A percentile compares a stretch with the other conserved stretches of the same genome.
These are phyloP conservation scores for Glycine soja DNA, from an alignment of 306 rosid species.

Conservation along the genomic window DNA sequence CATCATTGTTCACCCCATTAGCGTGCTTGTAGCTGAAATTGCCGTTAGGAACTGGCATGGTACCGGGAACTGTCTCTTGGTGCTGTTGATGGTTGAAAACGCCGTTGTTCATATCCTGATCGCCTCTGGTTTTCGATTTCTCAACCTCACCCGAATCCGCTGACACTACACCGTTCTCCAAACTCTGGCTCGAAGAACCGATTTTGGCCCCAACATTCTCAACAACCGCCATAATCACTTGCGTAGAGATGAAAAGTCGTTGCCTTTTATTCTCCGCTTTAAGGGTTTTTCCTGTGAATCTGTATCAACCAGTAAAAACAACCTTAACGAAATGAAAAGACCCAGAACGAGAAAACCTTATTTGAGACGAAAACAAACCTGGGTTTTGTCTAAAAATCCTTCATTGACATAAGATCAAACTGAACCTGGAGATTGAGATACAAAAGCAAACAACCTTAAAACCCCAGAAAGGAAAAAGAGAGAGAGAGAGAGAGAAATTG, in stretches of 20 bases:
- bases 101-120: conserved; percentile 57
- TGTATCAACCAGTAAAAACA: neutral
- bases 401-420: conserved; percentile 54
- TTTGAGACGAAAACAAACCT: conserved; percentile 50
- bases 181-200: conserved; percentile 58
- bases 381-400: conserved; percentile 54
- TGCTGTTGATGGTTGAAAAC: conserved; percentile 45
- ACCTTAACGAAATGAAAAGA: neutral
- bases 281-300: conserved; percentile 46
- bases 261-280: conserved; percentile 8
- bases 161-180: conserved; percentile 63
- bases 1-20: conserved; percentile 62
- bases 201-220: conserved; percentile 74
- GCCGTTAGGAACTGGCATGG: conserved; percentile 54
- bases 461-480: too few species aligned
- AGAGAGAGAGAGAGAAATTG: conserved; percentile 23
- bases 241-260: conserved; percentile 40
- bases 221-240: conserved; percentile 82
- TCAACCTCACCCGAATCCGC: conserved; percentile 66
- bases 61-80: conserved; percentile 53
- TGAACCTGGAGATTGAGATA: conserved; percentile 54
- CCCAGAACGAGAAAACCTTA: conserved; percentile 6
- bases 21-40: conserved; percentile 62
- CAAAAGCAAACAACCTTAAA: too few species aligned
- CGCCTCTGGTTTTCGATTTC: conserved; percentile 67